Percentiles rank a stretch among this genome's conserved stretches.
phyloP scores from a whole-genome alignment of 148 eudicot genomes.

The Rheum nobile region DNA sequence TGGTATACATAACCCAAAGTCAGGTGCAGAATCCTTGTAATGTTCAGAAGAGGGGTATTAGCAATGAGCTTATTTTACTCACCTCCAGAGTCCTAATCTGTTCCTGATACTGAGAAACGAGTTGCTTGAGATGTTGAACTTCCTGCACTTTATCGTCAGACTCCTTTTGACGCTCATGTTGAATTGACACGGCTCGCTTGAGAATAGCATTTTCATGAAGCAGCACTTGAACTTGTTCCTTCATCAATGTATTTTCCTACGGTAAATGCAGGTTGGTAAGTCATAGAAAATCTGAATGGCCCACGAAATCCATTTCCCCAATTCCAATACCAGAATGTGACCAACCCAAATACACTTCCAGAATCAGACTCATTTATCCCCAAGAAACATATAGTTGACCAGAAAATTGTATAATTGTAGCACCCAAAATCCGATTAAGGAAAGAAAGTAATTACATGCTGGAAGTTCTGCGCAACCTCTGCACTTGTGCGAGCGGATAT shows the following conservation, averaged over 20 bases:
- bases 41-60: neutral
- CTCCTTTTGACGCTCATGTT: constrained; percentile 79
- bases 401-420: neutral
- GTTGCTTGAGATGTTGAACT: constrained; percentile 63
- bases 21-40: neutral
- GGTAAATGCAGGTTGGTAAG: neutral
- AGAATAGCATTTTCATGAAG: constrained; percentile 64
- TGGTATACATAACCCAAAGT: neutral
- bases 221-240: constrained; percentile 60
- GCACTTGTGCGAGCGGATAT: constrained; percentile 28
- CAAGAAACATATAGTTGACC: neutral
- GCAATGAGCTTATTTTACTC: neutral
- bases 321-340: neutral
- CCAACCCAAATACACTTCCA: neutral
- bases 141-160: constrained; percentile 52
- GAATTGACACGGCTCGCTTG: constrained; percentile 73
- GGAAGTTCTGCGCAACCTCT: constrained; percentile 35
- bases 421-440: neutral
- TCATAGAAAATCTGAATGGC: neutral
- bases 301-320: neutral
- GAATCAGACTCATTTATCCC: too few relatives aligned
- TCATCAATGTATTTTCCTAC: constrained; percentile 68
- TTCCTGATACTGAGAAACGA: constrained; percentile 70
- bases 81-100: constrained; percentile 81
- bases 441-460: constrained; percentile 29